Base-by-base conservation (phyloP, 495 filamentous ascomycete genomes). In the Penicillium tannophilum region DNA sequence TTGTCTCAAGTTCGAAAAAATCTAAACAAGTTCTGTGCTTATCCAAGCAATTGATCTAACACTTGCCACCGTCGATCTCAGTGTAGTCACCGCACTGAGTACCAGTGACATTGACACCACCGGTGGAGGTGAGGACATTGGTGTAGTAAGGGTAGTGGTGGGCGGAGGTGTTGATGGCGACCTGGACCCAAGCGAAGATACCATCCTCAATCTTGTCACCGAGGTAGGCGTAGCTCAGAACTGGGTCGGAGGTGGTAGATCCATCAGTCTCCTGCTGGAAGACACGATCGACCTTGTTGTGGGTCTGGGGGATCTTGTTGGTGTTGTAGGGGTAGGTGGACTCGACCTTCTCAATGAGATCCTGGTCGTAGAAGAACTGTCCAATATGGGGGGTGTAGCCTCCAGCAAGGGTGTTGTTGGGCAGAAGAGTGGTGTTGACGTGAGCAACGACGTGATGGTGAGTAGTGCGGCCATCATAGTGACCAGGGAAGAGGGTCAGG, bases 381-480 rank as follows among this genome's bases (percentile, higher is more conserved):
- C 58, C 52, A 28, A 60, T 49, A 28, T 60, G 58, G 35, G 54
- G 44, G 16, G 23, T 51, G 23, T 47, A 47, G 20, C 52, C 58
- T 5, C 52, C 46, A 17, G 24, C 52, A 19, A 52, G 54, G 35
- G 54, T 55, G 45, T 46, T 55, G 28, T 46, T 55, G 26, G 54
- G 52, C 20, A 55, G 52, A 6, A 42, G 12, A 17, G 35, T 55
- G 33, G 48, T 46, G 33, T 60, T 60, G 7, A 39, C n/a, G n/a
- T 60, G 58, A 31, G 54, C 58, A 28, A 52, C 54, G 16, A 52
- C 58, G 47, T 60, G 58, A 20, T 55, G 54, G 45, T 60, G 58
- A 36, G 36, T 60, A 4, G 52, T 60, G 24, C 58, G 58, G 14
- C 35, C 47, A 2, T 54, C 52, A 26, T 60, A 60, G 46, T 60